Percentiles rank a stretch among this genome's conserved stretches.
These are phyloP conservation scores for Ophiostoma tasmaniense DNA, from an alignment of 2,329 filamentous ascomycete genomes.

Conservation along the genomic window DNA sequence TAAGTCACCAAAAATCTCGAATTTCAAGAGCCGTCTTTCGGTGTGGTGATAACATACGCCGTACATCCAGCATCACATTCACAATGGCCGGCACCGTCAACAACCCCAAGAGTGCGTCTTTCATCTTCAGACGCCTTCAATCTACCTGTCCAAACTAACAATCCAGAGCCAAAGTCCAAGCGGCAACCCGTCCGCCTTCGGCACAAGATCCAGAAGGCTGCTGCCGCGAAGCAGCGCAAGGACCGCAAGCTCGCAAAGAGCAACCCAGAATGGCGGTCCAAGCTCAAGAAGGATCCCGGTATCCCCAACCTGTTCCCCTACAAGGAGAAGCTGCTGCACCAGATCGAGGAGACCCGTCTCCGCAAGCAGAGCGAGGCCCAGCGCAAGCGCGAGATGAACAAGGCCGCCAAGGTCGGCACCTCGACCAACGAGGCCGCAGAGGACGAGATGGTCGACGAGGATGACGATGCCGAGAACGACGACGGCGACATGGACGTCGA, in stretches of 20 bases:
- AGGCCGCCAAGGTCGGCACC: conserved; percentile 51
- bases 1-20: conserved; percentile 13
- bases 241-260: conserved; percentile 82
- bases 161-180: conserved; percentile 85
- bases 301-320: conserved; percentile 97
- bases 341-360: conserved; percentile 83
- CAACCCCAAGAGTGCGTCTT: conserved; percentile 43
- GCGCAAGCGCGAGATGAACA: conserved; percentile 62
- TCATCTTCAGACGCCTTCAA: conserved; percentile 7
- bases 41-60: conserved; percentile 5
- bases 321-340: conserved; percentile 88
- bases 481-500: conserved; percentile 42
- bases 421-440: conserved; percentile 34
- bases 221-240: conserved; percentile 84
- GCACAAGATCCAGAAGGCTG: conserved; percentile 92
- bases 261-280: conserved; percentile 93
- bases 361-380: conserved; percentile 72
- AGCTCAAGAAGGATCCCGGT: conserved; percentile 93
- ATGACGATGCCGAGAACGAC: conserved; percentile 41
- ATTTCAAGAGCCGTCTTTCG: conserved; percentile 1
- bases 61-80: background rate
- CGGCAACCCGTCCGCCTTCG: conserved; percentile 79
- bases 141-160: conserved; percentile 11
- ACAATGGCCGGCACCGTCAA: conserved; percentile 46
- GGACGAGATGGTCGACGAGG: conserved; percentile 35